These are phyloP conservation scores for Magnaporthales sp. DNA, from an alignment of 2,329 filamentous ascomycete species.

Conservation along the genomic window DNA sequence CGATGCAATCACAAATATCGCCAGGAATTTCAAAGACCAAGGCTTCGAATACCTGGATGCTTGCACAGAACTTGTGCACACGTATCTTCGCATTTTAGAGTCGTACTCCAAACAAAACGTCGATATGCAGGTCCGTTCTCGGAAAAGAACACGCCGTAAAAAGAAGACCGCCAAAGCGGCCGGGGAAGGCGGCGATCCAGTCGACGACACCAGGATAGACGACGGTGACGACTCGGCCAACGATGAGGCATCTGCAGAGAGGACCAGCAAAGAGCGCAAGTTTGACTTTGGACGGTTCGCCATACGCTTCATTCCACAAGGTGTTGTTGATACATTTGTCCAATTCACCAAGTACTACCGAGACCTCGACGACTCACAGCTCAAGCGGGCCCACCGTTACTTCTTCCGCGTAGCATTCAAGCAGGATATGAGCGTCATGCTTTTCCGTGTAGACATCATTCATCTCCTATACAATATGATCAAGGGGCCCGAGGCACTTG, in stretches of 20 bases:
- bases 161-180: constrained; percentile 50
- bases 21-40: constrained; percentile 85
- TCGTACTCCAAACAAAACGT: constrained; percentile 90
- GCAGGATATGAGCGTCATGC: constrained; percentile 78
- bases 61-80: constrained; percentile 81
- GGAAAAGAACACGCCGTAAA: constrained; percentile 63
- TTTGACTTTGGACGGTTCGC: constrained; percentile 89
- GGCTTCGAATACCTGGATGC: constrained; percentile 90
- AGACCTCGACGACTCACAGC: constrained; percentile 69
- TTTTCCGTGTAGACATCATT: constrained; percentile 88
- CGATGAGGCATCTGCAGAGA: constrained; percentile 63
- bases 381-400: constrained; percentile 89
- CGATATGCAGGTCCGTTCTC: constrained; percentile 85
- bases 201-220: constrained; percentile 43
- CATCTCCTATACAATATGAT: constrained; percentile 84
- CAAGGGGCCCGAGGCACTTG: constrained; percentile 73
- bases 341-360: constrained; percentile 70
- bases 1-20: constrained; percentile 72
- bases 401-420: constrained; percentile 95
- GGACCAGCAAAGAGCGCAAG: constrained; percentile 70
- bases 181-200: constrained; percentile 21
- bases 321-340: constrained; percentile 82
- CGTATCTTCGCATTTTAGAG: constrained; percentile 87
- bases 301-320: constrained; percentile 72
- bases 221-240: constrained; percentile 57